Percentiles rank a stretch among this genome's conserved stretches.
These are phyloP conservation scores for Flueggea neowawraea DNA, from an alignment of 441 rosid genomes.

Conservation along the genomic window DNA sequence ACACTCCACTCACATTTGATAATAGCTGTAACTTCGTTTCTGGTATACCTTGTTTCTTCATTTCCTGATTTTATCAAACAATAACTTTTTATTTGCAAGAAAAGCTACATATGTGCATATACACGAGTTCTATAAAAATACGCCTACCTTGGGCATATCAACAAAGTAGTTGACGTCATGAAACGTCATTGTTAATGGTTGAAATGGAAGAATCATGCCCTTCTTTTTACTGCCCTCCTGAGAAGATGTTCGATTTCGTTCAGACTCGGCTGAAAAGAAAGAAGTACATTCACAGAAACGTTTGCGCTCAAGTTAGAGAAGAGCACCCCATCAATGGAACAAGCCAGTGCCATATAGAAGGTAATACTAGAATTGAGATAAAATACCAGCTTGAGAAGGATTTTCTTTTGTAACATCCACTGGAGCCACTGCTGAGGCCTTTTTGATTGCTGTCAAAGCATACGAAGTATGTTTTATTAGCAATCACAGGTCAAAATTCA, in stretches of 20 bases:
- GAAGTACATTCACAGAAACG: neutral
- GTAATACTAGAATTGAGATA: conserved; percentile 2
- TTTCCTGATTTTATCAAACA: conserved; percentile 43
- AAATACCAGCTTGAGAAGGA: conserved; percentile 14
- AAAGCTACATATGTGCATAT: neutral
- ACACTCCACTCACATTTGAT: conserved; percentile 82
- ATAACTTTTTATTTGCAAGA: neutral
- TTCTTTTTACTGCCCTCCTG: conserved; percentile 34
- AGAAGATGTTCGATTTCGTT: conserved; percentile 15
- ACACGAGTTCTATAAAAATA: no score
- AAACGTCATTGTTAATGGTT: conserved; percentile 89
- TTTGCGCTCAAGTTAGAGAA: neutral
- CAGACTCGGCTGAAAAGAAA: conserved; percentile 20
- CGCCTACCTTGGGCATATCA: conserved; percentile 78
- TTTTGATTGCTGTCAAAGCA: conserved; percentile 47
- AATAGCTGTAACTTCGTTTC: conserved; percentile 73
- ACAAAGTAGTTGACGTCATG: conserved; percentile 89
- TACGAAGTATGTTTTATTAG: neutral
- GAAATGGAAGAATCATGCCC: conserved; percentile 97
- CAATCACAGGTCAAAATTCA: no score
- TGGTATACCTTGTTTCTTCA: conserved; percentile 65
- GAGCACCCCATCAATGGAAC: neutral
- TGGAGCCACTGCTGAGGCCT: conserved; percentile 43
- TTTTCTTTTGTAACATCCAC: conserved; percentile 37
- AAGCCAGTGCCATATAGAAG: neutral